These are phyloP conservation scores for Penicillium sp. DNA, from an alignment of 2,329 filamentous ascomycete genomes.

Conservation along the genomic window DNA sequence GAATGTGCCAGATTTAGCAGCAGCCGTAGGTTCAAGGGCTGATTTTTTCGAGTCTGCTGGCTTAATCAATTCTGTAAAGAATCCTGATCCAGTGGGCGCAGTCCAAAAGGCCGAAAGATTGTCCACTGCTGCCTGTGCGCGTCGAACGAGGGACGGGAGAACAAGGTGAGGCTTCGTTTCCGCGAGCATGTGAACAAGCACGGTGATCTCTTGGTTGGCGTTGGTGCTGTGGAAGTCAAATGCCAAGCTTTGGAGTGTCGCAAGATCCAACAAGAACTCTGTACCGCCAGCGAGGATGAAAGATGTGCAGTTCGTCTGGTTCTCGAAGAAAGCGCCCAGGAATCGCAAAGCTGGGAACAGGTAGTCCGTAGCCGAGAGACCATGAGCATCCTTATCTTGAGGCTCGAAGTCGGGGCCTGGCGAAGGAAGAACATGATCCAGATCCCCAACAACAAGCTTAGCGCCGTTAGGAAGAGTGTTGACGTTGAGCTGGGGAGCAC, in stretches of 20 bases:
- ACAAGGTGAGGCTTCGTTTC: constrained; percentile 79
- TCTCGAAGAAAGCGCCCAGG: constrained; percentile 72
- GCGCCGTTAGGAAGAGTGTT: constrained; percentile 40
- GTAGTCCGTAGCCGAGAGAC: constrained; percentile 64
- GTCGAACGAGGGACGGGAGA: constrained; percentile 75
- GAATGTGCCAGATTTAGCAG: constrained; percentile 65
- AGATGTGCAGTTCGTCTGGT: constrained; percentile 66
- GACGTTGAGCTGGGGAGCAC: constrained; percentile 31
- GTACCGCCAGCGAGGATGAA: constrained; percentile 80
- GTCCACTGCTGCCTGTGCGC: constrained; percentile 69
- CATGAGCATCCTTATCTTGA: constrained; percentile 52
- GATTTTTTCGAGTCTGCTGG: constrained; percentile 25
- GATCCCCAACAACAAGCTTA: constrained; percentile 34
- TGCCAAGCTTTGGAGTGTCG: constrained; percentile 76
- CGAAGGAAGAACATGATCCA: constrained; percentile 30
- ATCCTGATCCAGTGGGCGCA: constrained; percentile 55
- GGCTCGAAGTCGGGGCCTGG: constrained; percentile 38
- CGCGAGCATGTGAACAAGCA: constrained; percentile 73
- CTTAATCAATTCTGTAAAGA: constrained; percentile 67
- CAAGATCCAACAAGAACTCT: constrained; percentile 80
- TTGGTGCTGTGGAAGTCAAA: constrained; percentile 67
- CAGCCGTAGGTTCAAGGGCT: constrained; percentile 33
- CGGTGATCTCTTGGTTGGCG: constrained; percentile 68
- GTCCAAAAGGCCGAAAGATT: constrained; percentile 65
- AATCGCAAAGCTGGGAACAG: constrained; percentile 76